A percentile compares a stretch with the other conserved stretches of the same genome.
phyloP scores from a whole-genome alignment of 1,284 basidiomycete species.

The Apiotrichum siamense region DNA sequence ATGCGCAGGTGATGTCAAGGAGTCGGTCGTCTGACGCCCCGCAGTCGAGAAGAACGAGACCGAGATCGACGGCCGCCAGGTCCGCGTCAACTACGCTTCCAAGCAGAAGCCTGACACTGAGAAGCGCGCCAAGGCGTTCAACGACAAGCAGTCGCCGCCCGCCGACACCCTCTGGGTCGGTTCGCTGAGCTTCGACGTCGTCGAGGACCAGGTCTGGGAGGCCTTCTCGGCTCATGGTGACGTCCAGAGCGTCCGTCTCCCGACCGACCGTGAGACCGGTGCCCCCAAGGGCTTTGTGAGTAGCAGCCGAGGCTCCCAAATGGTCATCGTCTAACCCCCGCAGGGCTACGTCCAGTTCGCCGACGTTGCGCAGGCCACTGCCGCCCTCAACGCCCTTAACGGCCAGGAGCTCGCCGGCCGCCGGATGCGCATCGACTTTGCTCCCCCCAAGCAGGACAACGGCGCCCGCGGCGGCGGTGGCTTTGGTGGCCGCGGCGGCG shows the following conservation, averaged over 20 bases:
- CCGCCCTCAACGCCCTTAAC: slow-evolving; percentile 63
- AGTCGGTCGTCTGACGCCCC: no score
- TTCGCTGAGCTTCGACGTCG: slow-evolving; percentile 74
- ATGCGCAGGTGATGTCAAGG: no score
- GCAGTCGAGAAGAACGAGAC: slow-evolving; percentile 65
- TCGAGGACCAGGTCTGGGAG: slow-evolving; percentile 85
- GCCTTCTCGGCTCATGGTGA: slow-evolving; percentile 85
- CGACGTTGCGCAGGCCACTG: slow-evolving; percentile 70
- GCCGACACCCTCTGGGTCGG: slow-evolving; percentile 81
- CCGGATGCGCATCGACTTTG: slow-evolving; percentile 77
- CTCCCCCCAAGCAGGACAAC: slow-evolving; percentile 36
- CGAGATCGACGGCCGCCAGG: slow-evolving; percentile 85
- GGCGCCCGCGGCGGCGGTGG: slow-evolving; percentile 22
- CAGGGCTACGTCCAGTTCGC: slow-evolving; percentile 95
- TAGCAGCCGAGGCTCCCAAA: no score
- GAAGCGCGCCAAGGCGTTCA: slow-evolving; percentile 69
- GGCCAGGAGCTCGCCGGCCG: slow-evolving; percentile 81
- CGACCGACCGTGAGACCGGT: slow-evolving; percentile 84
- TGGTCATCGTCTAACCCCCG: no score
- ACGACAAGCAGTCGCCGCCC: slow-evolving; percentile 64
- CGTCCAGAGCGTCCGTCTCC: slow-evolving; percentile 81
- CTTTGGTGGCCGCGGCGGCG: slow-evolving; percentile 44
- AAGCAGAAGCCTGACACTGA: slow-evolving; percentile 57
- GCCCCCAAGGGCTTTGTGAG: slow-evolving; percentile 91
- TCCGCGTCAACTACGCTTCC: slow-evolving; percentile 76